These are phyloP conservation scores for Claviceps arundinis DNA, from an alignment of 2,329 filamentous ascomycete species.

Conservation along the genomic window DNA sequence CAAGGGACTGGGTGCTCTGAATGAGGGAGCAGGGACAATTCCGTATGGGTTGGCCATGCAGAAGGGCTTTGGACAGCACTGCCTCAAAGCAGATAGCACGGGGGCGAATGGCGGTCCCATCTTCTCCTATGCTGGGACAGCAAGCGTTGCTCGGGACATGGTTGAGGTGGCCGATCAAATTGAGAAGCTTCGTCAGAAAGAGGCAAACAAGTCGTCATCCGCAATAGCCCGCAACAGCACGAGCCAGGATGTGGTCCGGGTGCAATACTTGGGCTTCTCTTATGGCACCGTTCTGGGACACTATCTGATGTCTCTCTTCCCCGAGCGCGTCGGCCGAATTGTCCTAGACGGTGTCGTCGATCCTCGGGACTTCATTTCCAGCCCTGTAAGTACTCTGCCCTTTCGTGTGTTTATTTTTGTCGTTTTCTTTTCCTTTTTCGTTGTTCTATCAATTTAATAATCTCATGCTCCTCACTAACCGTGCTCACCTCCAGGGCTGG, in stretches of 20 bases:
- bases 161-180: constrained; percentile 5
- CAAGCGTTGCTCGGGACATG: constrained; percentile 8
- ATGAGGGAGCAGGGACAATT: background rate
- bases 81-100: constrained; percentile 7
- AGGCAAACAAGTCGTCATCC: background rate
- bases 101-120: constrained; percentile 10
- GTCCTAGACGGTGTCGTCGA: constrained; percentile 21
- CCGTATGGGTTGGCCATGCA: constrained; percentile 4
- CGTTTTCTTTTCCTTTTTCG: background rate
- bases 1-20: background rate
- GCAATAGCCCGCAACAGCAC: background rate
- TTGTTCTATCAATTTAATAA: background rate
- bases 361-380: constrained; percentile 16
- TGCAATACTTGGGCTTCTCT: constrained; percentile 34
- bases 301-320: constrained; percentile 14
- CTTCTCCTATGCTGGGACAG: constrained; percentile 12
- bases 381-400: constrained; percentile 11
- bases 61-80: constrained; percentile 15
- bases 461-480: background rate
- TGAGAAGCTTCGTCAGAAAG: constrained; percentile 3
- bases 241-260: constrained; percentile 5
- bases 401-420: too few species aligned
- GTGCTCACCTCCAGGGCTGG: constrained; percentile 12
- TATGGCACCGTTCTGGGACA: constrained; percentile 20
- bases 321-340: constrained; percentile 20